phyloP scores from a whole-genome alignment of 192 early-diverging fungal genomes.

The Backusella sp. region DNA sequence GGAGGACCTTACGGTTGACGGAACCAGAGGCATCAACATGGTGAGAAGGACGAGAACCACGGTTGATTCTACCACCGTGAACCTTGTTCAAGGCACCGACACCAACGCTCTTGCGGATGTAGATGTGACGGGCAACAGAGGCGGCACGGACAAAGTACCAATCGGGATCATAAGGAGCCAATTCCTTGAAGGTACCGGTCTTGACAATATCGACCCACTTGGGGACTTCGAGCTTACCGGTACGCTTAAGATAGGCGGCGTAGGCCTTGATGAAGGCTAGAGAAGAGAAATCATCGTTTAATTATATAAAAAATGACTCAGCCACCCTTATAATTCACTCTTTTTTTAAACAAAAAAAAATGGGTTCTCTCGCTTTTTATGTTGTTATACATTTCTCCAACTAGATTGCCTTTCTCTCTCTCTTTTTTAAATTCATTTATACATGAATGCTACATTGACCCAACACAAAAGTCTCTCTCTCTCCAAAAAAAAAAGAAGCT shows the following conservation, averaged over 20 bases:
- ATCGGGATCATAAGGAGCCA: slow-evolving; percentile 97
- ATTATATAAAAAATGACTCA: neutral
- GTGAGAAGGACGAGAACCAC: slow-evolving; percentile 93
- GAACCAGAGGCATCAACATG: slow-evolving; percentile 85
- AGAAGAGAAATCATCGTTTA: neutral
- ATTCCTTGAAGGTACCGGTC: slow-evolving; percentile 96
- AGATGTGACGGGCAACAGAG: slow-evolving; percentile 96
- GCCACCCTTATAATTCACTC: neutral
- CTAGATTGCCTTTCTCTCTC: neutral
- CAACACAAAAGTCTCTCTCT: neutral
- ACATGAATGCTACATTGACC: too few species aligned
- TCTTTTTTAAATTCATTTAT: too few species aligned
- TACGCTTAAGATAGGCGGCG: slow-evolving; percentile 98
- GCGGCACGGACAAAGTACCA: slow-evolving; percentile 99
- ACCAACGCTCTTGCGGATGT: slow-evolving; percentile 92
- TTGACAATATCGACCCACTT: slow-evolving; percentile 99
- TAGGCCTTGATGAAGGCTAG: slow-evolving; percentile 92
- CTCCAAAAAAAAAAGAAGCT: neutral
- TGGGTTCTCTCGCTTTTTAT: neutral
- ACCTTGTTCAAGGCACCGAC: slow-evolving; percentile 93
- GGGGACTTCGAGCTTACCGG: slow-evolving; percentile 98
- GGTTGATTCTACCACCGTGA: slow-evolving; percentile 90
- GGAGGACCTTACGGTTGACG: slow-evolving; percentile 93
- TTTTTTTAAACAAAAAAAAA: neutral
- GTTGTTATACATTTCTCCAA: neutral